Evolutionary conservation across 2,329 filamentous ascomycete species (phyloP), one percentile per base, ranked within the genome.

Genomic region (Dactylellina parvicollis): DNA sequence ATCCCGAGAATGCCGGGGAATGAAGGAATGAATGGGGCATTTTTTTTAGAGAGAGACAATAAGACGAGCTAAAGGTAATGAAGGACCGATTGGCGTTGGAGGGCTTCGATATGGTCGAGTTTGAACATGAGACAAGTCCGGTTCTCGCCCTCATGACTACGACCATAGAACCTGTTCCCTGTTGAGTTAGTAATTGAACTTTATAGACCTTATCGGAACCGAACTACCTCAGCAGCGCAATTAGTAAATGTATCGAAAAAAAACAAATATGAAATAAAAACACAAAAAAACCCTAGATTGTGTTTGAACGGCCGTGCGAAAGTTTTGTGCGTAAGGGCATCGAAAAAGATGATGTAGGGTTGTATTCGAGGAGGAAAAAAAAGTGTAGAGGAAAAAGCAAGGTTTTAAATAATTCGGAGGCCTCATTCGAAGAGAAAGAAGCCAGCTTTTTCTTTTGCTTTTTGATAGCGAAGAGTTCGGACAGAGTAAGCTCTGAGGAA

Each of bases 101-200:
- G 42, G 54, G 28, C 30, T 66, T 66, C 22, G 60, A 73, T 52
- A 73, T 60, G 42, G 26, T 49, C 69, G 22, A 50, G 69, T 73
- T 73, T 66, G 66, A 65, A 72, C 52, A 20, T 72, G 60, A 73
- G 69, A 73, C 69, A 73, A 55, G 22, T 70, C 54, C 38, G 40
- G 46, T 30, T 34, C 54, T 62, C 49, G 54, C 40, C 54, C 69
- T 65, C 69, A 73, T 73, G 69, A 66, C 69, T 66, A 66, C 22
- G 40, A 54, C 28, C 26, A 50, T 40, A 56, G 50, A 46, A 73
- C 26, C 20, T 49, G 28, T 65, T 66, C 69, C 69, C 54, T 61
- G 60, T 73, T 66, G 60, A 34, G 69, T 73, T 73, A 73, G 60
- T 66, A 55, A 56, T 54, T 60, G 60, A 73, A 73, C 69, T 56